Percentiles rank a stretch among this genome's conserved stretches.
Evolutionary conservation across 352 stramenopile species (phyloP).

Genomic region (Chrysophaeum taylorii): DNA sequence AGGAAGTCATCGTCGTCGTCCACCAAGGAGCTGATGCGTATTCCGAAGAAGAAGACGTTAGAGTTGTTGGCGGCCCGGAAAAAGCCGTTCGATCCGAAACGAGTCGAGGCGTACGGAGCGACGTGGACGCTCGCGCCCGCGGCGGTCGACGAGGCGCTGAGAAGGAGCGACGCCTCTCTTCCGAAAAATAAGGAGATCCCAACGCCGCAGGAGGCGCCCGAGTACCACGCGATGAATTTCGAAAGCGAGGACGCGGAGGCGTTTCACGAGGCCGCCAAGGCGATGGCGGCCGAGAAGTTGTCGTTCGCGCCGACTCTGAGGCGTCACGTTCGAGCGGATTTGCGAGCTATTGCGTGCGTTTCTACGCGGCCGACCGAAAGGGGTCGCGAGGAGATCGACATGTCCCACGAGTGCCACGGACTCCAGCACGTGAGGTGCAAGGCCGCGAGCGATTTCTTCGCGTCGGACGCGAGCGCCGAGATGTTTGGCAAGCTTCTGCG

Average conservation of each 20-base stretch:
- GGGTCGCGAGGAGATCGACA: conserved; percentile 10
- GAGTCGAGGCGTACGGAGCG: background rate
- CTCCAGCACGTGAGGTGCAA: conserved; percentile 10
- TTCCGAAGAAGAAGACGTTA: no score
- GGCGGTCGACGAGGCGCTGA: background rate
- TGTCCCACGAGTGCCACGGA: background rate
- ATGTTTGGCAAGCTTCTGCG: background rate
- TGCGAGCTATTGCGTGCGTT: background rate
- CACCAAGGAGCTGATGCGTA: no score
- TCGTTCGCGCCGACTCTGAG: background rate
- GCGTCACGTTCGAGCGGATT: background rate
- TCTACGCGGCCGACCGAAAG: background rate
- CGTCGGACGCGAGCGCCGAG: background rate
- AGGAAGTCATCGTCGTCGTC: no score
- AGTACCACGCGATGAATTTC: background rate
- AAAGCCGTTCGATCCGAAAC: no score
- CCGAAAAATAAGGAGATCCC: no score
- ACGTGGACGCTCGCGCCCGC: background rate
- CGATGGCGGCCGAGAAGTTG: background rate
- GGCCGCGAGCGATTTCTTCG: conserved; percentile 9
- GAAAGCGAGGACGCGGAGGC: background rate
- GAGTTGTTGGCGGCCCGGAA: no score
- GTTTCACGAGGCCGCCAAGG: background rate
- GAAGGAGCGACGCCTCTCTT: background rate
- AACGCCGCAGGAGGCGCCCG: background rate